Conservation (phyloP, 2,329 filamentous ascomycete genomes). For the Neonectria ditissima region DNA sequence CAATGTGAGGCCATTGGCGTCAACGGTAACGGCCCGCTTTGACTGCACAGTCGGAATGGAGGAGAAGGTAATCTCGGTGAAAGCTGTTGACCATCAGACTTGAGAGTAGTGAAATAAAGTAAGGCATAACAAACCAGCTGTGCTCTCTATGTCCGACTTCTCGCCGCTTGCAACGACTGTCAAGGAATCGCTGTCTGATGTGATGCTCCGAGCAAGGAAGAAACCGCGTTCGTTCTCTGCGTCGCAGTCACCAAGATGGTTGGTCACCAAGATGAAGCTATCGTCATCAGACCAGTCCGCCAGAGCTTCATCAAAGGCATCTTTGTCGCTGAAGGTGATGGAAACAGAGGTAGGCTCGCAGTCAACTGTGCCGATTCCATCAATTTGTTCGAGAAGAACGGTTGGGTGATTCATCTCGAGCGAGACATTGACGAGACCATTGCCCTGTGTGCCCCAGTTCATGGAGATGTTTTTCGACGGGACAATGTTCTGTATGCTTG, state of each 20-base stretch:
- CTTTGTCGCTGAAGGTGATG: slow-evolving; percentile 24
- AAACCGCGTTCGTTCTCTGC: slow-evolving; percentile 54
- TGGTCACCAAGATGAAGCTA: slow-evolving; percentile 55
- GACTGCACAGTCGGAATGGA: slow-evolving; percentile 25
- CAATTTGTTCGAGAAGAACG: slow-evolving; percentile 35
- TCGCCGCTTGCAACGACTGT: slow-evolving; percentile 48
- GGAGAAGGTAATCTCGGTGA: slow-evolving; percentile 32
- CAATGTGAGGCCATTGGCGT: slow-evolving; percentile 21
- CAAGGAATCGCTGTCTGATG: slow-evolving; percentile 42
- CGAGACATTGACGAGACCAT: slow-evolving; percentile 29
- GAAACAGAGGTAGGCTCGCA: slow-evolving; percentile 25
- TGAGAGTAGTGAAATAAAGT: too few species aligned
- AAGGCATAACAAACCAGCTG: slow-evolving; percentile 48
- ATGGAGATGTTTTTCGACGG: slow-evolving; percentile 29
- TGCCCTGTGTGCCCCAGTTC: slow-evolving; percentile 22
- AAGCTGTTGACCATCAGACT: slow-evolving; percentile 11
- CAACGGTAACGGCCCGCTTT: slow-evolving; percentile 24
- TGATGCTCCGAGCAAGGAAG: slow-evolving; percentile 50
- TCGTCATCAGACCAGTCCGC: slow-evolving; percentile 29
- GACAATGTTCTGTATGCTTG: slow-evolving; percentile 24
- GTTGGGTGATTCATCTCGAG: slow-evolving; percentile 34
- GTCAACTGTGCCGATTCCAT: slow-evolving; percentile 22
- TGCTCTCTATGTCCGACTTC: slow-evolving; percentile 48
- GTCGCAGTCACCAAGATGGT: slow-evolving; percentile 56
- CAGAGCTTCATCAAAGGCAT: slow-evolving; percentile 27